A percentile compares a stretch with the other conserved stretches of the same genome.
Conservation (phyloP, 164 flowering plant genomes). For the Aristolochia fimbriata region DNA sequence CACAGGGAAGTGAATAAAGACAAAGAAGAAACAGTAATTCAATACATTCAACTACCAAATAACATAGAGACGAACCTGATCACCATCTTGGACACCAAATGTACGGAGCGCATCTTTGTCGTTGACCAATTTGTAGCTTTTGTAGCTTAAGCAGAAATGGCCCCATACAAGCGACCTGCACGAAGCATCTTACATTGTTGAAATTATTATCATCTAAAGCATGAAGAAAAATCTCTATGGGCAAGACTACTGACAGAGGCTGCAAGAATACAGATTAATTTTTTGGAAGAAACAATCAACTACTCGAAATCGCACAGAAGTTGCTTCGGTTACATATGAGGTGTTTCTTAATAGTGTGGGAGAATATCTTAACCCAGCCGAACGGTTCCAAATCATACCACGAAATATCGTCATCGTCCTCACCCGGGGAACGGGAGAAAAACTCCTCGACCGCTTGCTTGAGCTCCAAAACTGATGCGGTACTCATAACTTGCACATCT, state of each 20-base stretch:
- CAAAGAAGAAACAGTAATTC: background rate
- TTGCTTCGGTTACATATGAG: no score
- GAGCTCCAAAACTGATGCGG: slow-evolving; percentile 51
- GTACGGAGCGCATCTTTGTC: slow-evolving; percentile 31
- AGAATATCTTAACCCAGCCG: no score
- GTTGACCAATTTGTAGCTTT: slow-evolving; percentile 43
- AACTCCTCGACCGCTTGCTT: slow-evolving; percentile 66
- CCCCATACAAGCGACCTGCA: slow-evolving; percentile 85
- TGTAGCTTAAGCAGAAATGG: slow-evolving; percentile 68
- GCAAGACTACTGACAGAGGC: no score
- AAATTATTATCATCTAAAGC: background rate
- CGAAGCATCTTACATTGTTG: background rate
- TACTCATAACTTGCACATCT: slow-evolving; percentile 53
- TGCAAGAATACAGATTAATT: no score
- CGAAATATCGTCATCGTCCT: slow-evolving; percentile 50
- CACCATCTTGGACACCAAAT: slow-evolving; percentile 73
- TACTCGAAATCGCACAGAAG: no score
- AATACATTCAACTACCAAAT: background rate
- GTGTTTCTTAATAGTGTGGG: no score
- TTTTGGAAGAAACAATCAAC: no score
- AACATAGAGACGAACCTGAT: slow-evolving; percentile 45
- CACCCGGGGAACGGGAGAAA: slow-evolving; percentile 40
- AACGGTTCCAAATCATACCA: slow-evolving; percentile 34
- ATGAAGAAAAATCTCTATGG: background rate
- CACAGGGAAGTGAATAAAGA: no score